These are phyloP conservation scores for Globisporangium nagaii DNA, from an alignment of 352 stramenopile genomes.

Conservation along the genomic window DNA sequence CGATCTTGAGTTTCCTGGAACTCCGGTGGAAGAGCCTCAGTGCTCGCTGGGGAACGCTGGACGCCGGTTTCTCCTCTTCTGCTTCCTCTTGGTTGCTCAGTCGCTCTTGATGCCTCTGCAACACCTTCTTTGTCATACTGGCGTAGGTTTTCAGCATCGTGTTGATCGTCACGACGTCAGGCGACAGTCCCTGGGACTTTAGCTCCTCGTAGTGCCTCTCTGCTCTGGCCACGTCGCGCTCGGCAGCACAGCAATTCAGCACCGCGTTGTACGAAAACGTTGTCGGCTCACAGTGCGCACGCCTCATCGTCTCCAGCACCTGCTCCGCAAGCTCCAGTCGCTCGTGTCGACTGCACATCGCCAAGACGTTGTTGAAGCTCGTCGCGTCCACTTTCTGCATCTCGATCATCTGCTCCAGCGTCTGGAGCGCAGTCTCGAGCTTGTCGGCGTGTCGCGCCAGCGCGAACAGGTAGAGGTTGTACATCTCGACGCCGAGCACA, in stretches of 20 bases:
- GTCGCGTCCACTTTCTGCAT: conserved; percentile 7
- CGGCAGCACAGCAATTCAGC: conserved; percentile 34
- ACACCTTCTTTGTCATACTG: conserved; percentile 4
- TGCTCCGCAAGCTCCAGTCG: conserved; percentile 20
- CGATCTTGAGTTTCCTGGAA: conserved; percentile 8
- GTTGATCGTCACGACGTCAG: conserved; percentile 44
- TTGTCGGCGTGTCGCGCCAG: not conserved
- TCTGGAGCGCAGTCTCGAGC: conserved; percentile 20
- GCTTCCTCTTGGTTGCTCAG: not conserved
- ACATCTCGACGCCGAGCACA: not conserved
- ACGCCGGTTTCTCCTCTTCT: not conserved
- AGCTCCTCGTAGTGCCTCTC: conserved; percentile 36
- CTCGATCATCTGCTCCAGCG: conserved; percentile 35
- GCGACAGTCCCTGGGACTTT: conserved; percentile 15
- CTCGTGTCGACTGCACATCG: conserved; percentile 27
- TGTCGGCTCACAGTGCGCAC: not conserved
- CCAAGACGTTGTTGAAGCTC: conserved; percentile 36
- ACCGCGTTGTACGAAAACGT: conserved; percentile 34
- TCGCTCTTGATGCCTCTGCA: not conserved
- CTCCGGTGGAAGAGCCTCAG: conserved; percentile 14
- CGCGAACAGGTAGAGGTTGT: conserved; percentile 13
- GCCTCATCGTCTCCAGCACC: conserved; percentile 34
- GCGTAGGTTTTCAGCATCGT: conserved; percentile 41
- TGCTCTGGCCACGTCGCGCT: conserved; percentile 21
- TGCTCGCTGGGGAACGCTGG: conserved; percentile 26